Percentiles rank a stretch among this genome's conserved stretches.
These are phyloP conservation scores for Juglanconis sp. DNA, from an alignment of 2,329 filamentous ascomycete species.

Conservation along the genomic window DNA sequence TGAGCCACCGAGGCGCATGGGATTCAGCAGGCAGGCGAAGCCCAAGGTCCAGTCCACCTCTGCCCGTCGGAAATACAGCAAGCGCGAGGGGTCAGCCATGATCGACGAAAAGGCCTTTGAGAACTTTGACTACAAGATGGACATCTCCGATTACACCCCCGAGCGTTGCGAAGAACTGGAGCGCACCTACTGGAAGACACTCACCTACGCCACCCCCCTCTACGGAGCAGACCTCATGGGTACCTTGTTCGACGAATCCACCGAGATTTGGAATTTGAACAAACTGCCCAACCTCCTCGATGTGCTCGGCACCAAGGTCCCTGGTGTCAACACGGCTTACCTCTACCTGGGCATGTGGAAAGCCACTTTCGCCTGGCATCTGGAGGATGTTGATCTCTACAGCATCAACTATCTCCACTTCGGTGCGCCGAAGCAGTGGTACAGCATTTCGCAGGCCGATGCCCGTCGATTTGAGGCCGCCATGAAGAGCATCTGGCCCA, in stretches of 20 bases:
- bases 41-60: constrained; percentile 72
- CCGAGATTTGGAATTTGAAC: constrained; percentile 87
- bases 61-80: constrained; percentile 82
- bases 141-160: constrained; percentile 81
- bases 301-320: constrained; percentile 90
- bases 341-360: constrained; percentile 99
- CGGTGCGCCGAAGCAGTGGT: constrained; percentile 98
- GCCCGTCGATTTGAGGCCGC: constrained; percentile 87
- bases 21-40: constrained; percentile 46
- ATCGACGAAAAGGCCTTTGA: constrained; percentile 90
- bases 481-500: constrained; percentile 94
- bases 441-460: constrained; percentile 96
- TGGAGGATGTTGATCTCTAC: constrained; percentile 98
- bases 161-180: constrained; percentile 95
- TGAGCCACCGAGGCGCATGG: constrained; percentile 46
- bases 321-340: constrained; percentile 96
- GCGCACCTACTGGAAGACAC: constrained; percentile 92
- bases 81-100: constrained; percentile 70
- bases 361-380: constrained; percentile 97
- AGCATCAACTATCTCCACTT: constrained; percentile 99
- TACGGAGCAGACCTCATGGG: constrained; percentile 97
- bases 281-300: constrained; percentile 92
- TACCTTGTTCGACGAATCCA: constrained; percentile 85
- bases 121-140: constrained; percentile 85
- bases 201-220: constrained; percentile 90